Evolutionary conservation across 2,329 filamentous ascomycete genomes (phyloP), one percentile per base, ranked within the genome.

Genomic region (Cladobotryum protrusum): DNA sequence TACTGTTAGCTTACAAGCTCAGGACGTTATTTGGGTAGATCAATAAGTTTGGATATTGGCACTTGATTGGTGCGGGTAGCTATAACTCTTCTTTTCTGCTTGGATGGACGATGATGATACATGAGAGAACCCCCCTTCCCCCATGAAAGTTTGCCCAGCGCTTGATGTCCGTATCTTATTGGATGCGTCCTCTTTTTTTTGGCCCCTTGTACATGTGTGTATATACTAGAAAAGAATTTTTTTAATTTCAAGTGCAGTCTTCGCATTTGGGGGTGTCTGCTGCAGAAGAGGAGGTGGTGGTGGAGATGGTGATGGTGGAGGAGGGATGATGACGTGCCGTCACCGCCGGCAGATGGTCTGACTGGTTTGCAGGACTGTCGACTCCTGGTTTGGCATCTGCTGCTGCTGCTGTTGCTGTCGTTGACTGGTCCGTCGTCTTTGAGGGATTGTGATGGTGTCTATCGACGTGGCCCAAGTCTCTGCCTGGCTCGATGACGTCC

Each of bases 381-480:
- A 29, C 24, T 29, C 24, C 24, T 29, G 24, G 24, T 6, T 29
- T 29, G 24, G 6, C 2, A 9, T 36, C 42, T 34, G n/a, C 44
- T 12, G 15, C 45, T 24, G 49, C 48, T 33, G 32, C 24, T 44
- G 39, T 43, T 46, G 20, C 40, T 15, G 39, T 52, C 43, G 40
- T 20, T 17, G 8, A 13, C 7, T 39, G 15, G 24, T 8, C 24
- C 14, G 33, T 32, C 36, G 52, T 54, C 14, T 35, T 52, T 8
- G 54, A 42, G 35, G 47, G 49, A 17, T 48, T 52, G 43, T 74
- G 63, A 47, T 76, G 63, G 47, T 76, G 67, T 48, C 81, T 74
- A 66, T 91, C 87, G 19, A 89, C 85, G 69, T 97, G 92, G 0
- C 92, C 92, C 47, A 96, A 71, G 62, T 92, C 79, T 54, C 86